A percentile compares a stretch with the other conserved stretches of the same genome.
Conservation (phyloP, 495 filamentous ascomycete genomes). For the Eremomyces bilateralis region DNA sequence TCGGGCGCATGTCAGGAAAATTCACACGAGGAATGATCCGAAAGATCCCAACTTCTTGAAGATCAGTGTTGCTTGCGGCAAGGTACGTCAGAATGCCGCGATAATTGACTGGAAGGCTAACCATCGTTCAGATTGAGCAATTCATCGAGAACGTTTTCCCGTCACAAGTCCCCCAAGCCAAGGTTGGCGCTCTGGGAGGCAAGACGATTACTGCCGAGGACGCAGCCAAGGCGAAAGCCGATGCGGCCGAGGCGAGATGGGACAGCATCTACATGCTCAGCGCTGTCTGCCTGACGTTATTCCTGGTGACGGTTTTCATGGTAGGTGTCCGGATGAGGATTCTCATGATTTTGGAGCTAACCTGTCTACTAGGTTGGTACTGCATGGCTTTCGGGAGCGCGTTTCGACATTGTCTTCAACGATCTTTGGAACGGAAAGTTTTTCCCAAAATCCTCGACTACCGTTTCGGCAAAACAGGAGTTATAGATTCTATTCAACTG, state of each 20-base stretch:
- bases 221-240: constrained; percentile 26
- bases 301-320: constrained; percentile 43
- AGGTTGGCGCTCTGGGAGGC: background rate
- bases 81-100: constrained; percentile 30
- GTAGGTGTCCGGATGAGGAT: constrained; percentile 24
- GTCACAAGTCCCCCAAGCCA: constrained; percentile 26
- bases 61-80: constrained; percentile 76
- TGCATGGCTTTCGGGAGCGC: constrained; percentile 45
- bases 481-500: no score
- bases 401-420: constrained; percentile 28
- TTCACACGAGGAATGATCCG: constrained; percentile 87
- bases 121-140: constrained; percentile 58
- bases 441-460: no score
- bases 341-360: no score
- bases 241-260: constrained; percentile 27
- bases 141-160: constrained; percentile 95
- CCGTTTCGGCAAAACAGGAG: no score
- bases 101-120: background rate
- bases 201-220: constrained; percentile 24
- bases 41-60: constrained; percentile 83
- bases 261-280: constrained; percentile 40
- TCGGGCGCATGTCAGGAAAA: constrained; percentile 48
- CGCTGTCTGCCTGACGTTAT: constrained; percentile 35
- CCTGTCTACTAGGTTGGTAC: constrained; percentile 30
- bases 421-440: constrained; percentile 12